Evolutionary conservation across 345 rosid species (phyloP), one percentile per base, ranked within the genome.

Genomic region (Clausena lansium): DNA sequence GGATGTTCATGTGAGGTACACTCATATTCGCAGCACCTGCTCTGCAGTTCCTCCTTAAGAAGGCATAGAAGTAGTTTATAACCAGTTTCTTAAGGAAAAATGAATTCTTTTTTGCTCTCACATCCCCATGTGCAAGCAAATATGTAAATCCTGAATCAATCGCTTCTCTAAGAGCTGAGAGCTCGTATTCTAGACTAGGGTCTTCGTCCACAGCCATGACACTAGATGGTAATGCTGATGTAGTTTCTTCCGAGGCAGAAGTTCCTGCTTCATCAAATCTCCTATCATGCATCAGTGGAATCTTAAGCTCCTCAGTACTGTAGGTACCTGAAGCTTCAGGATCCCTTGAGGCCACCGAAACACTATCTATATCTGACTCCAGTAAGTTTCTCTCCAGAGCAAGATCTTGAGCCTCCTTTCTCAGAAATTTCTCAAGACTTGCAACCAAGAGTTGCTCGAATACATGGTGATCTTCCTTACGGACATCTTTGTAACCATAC

Each of bases 51-150:
- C 86, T 89, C 84, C 97, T 86, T 62, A 94, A 61, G 83, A 94
- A 94, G 20, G 91, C 91, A 65, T 96, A 94, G n/a, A 92, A 87
- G 92, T 96, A 96, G 84, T 94, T 96, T 45, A 94, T 90, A 36
- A 88, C 93, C 28, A 96, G 93, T 80, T 96, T 96, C 95, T 96
- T 96, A 57, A 94, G 20, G 76, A 94, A 96, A 55, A 90, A 35
- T 0, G 99, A 94, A 3, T 91, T 85, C 79, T 96, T 96, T 88
- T 88, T 94, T 1, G 97, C 98, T 78, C 97, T 86, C 33, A 94
- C 95, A 41, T 88, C 95, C 22, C 93, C 94, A 20, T 87, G 92
- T 22, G 90, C 97, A 6, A 96, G 87, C 45, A 96, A 81, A 81
- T 96, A 92, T 9, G 98, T 94, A 77, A 94, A 86, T 24, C 99